Evolutionary conservation across 2,329 filamentous ascomycete genomes (phyloP).

Genomic region (Didymellaceae sp.): DNA sequence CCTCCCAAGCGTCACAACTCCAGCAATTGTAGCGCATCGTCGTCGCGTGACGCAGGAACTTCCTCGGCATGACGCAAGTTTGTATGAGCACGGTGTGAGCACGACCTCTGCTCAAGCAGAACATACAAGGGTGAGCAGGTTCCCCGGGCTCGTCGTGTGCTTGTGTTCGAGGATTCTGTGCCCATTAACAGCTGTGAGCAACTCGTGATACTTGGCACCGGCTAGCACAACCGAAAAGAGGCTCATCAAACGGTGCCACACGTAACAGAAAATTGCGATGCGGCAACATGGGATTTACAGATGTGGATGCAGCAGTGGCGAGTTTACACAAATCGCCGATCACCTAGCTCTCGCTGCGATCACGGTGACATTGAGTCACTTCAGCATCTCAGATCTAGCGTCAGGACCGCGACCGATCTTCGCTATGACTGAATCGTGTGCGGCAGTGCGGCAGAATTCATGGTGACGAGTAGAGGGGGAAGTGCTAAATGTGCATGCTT

Average conservation of each 20-base stretch:
- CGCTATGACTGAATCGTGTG: background rate
- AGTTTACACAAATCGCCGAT: slow-evolving; percentile 12
- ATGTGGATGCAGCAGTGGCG: slow-evolving; percentile 10
- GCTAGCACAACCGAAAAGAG: slow-evolving; percentile 12
- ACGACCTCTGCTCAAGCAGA: background rate
- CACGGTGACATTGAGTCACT: background rate
- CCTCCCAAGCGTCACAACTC: background rate
- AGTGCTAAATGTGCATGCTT: background rate
- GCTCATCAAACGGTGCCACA: slow-evolving; percentile 11
- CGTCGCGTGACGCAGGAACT: background rate
- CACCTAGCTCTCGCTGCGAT: slow-evolving; percentile 1
- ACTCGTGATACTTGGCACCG: slow-evolving; percentile 11
- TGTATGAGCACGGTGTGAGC: background rate
- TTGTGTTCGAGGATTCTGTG: background rate
- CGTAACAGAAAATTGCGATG: background rate
- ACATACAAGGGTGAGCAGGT: background rate
- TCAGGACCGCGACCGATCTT: background rate
- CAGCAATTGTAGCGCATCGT: background rate
- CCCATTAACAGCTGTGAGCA: background rate
- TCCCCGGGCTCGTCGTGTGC: background rate
- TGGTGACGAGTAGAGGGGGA: background rate
- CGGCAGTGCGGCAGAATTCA: background rate
- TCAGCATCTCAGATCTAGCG: background rate
- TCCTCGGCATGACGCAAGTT: background rate
- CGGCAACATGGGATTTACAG: background rate